phyloP scores from a whole-genome alignment of 345 rosid genomes.

The Sisymbrium irio region DNA sequence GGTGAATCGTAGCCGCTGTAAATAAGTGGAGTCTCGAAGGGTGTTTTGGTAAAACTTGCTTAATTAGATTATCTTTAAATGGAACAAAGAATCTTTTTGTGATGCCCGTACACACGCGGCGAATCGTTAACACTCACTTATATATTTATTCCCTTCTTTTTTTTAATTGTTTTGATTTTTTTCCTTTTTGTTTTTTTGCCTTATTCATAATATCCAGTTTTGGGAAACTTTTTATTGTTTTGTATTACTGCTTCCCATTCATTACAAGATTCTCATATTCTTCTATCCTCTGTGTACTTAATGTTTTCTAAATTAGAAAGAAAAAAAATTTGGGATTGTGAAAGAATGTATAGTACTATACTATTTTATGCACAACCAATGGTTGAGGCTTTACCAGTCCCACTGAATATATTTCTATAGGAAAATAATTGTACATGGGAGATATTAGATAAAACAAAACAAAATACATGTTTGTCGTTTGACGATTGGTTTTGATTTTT shows the following conservation, averaged over 20 bases:
- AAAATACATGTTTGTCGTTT: too few relatives aligned
- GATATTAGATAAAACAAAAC: neutral
- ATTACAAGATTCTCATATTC: constrained; percentile 27
- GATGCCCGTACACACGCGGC: constrained; percentile 49
- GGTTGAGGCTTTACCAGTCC: neutral
- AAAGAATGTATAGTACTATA: neutral
- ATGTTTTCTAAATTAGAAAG: neutral
- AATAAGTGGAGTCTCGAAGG: constrained; percentile 31
- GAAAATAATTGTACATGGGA: neutral
- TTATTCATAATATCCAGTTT: constrained; percentile 16
- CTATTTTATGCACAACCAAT: constrained; percentile 16
- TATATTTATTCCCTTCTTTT: constrained; percentile 7
- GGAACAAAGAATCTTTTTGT: constrained; percentile 39
- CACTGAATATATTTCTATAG: neutral
- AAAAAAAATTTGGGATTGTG: neutral
- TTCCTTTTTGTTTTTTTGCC: neutral
- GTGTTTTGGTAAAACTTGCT: neutral
- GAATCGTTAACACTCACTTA: constrained; percentile 36
- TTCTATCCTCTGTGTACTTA: constrained; percentile 5
- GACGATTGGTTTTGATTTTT: too few relatives aligned
- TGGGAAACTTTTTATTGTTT: constrained; percentile 13
- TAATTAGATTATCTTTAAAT: constrained; percentile 27
- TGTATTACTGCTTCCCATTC: neutral
- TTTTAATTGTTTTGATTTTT: neutral
- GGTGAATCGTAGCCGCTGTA: constrained; percentile 32